Conservation (phyloP, 176 grass and related monocot genomes). For the maize (Zea mays) region DNA sequence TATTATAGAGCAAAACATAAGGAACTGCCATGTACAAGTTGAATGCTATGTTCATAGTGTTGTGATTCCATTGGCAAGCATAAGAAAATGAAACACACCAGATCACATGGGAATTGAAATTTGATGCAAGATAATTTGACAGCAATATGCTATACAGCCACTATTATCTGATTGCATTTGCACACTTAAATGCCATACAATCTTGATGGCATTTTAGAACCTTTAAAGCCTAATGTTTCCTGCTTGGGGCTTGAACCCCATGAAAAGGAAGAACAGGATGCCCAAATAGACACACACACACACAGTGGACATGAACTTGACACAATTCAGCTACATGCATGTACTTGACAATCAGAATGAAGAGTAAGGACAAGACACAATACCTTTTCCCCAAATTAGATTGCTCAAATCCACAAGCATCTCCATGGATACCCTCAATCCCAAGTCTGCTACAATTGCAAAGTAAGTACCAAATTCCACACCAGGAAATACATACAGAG, state of each 20-base stretch:
- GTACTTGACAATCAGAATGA: neutral
- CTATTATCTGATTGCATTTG: neutral
- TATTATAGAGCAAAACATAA: neutral
- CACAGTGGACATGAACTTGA: too few relatives aligned
- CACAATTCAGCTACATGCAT: neutral
- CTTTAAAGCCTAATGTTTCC: neutral
- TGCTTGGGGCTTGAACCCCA: neutral
- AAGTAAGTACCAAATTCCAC: neutral
- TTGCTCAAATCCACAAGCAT: slow-evolving; percentile 40
- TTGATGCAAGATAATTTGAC: neutral
- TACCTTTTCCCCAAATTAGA: slow-evolving; percentile 57
- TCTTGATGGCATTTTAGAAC: neutral
- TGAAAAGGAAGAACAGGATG: neutral
- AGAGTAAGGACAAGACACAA: neutral
- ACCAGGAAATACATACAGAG: neutral
- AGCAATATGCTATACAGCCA: slow-evolving; percentile 12
- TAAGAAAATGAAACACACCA: neutral
- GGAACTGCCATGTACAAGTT: neutral
- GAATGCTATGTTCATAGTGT: neutral
- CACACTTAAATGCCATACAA: neutral
- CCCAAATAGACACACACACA: neutral
- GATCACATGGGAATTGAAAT: neutral
- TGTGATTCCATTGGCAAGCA: slow-evolving; percentile 8
- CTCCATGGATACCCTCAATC: slow-evolving; percentile 41
- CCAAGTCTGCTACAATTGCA: slow-evolving; percentile 35